A percentile compares a stretch with the other conserved stretches of the same genome.
Conservation (phyloP, 306 rosid genomes). For the Prunus salicina region DNA sequence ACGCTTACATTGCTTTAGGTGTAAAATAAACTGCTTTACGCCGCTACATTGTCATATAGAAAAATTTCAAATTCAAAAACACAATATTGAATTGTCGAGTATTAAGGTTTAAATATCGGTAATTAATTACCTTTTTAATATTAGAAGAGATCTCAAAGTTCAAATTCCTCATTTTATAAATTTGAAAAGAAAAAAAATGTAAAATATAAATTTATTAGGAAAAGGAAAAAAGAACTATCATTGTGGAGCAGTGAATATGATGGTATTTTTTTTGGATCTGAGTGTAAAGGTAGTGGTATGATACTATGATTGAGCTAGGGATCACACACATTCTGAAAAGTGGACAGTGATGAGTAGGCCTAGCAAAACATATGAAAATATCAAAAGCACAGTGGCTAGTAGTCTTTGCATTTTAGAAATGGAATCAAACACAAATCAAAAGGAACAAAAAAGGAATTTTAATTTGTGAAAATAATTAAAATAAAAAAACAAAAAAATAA, state of each 20-base stretch:
- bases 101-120: no score
- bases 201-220: neutral
- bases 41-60: no score
- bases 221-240: no score
- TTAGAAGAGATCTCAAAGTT: no score
- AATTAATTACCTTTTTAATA: no score
- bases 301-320: conserved; percentile 5
- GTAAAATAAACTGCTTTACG: no score
- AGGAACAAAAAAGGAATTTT: neutral
- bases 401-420: neutral
- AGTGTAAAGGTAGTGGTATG: neutral
- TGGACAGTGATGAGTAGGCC: neutral
- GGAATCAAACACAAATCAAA: neutral
- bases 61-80: no score
- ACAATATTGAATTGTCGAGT: no score
- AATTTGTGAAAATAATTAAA: neutral
- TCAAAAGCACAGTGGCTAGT: neutral
- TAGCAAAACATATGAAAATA: neutral
- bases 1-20: no score
- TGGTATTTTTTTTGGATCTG: neutral
- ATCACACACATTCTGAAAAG: neutral
- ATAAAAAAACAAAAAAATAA: neutral
- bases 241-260: no score
- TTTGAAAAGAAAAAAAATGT: no score
- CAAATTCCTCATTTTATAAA: no score